Percentiles rank a stretch among this genome's conserved stretches.
Evolutionary conservation across 2,329 filamentous ascomycete genomes (phyloP).

Genomic region (Xylariales sp.): DNA sequence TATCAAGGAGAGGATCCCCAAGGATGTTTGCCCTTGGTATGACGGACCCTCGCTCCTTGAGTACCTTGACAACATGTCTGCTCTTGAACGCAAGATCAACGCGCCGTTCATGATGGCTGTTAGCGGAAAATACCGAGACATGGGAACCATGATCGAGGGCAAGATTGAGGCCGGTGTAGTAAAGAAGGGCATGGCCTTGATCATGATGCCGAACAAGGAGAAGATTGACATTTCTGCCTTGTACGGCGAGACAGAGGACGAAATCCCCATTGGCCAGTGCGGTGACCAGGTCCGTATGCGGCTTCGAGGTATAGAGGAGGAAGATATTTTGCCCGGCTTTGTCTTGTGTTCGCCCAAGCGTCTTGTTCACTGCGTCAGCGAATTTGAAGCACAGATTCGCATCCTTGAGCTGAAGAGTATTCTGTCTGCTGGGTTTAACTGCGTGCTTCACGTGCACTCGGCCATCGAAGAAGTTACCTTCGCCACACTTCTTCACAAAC

Average conservation of each 20-base stretch:
- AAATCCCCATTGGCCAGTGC: constrained; percentile 74
- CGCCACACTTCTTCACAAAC: constrained; percentile 78
- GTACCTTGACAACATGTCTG: constrained; percentile 90
- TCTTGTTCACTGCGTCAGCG: constrained; percentile 81
- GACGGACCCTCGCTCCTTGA: constrained; percentile 87
- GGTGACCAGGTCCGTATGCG: constrained; percentile 94
- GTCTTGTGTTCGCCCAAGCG: constrained; percentile 94
- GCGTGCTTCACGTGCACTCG: constrained; percentile 93
- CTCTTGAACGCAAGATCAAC: constrained; percentile 91
- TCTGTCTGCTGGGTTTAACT: constrained; percentile 92
- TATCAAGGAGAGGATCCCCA: constrained; percentile 83
- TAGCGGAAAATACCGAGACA: constrained; percentile 91
- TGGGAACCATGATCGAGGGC: constrained; percentile 96
- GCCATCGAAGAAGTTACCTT: constrained; percentile 98
- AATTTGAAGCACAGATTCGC: constrained; percentile 95
- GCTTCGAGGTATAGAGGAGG: constrained; percentile 92
- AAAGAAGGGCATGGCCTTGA: constrained; percentile 79
- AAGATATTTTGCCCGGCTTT: constrained; percentile 92
- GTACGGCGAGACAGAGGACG: constrained; percentile 95
- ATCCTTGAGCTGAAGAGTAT: constrained; percentile 95
- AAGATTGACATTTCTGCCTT: constrained; percentile 76
- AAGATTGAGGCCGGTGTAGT: constrained; percentile 94
- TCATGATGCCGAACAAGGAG: constrained; percentile 96
- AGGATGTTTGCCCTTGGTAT: constrained; percentile 76
- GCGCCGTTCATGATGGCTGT: constrained; percentile 99